Conservation (phyloP, 169 alveolate genomes). For the Plasmodium malariae region DNA sequence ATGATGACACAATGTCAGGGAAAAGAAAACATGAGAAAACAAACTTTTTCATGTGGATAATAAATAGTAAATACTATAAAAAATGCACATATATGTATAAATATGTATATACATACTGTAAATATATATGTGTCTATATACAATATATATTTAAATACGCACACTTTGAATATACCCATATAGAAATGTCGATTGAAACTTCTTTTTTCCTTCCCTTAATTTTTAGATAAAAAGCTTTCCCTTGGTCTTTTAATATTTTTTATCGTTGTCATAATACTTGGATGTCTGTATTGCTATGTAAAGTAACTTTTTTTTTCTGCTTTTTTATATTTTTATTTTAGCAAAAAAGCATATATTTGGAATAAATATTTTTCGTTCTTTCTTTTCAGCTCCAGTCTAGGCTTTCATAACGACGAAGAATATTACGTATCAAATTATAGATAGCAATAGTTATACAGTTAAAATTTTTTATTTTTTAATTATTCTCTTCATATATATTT, state of each 20-base stretch:
- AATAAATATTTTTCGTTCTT: slow-evolving; percentile 10
- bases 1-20: slow-evolving; percentile 13
- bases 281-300: slow-evolving; percentile 65
- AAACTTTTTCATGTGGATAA: slow-evolving; percentile 66
- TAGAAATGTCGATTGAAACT: background rate
- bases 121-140: background rate
- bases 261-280: slow-evolving; percentile 25
- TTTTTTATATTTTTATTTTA: background rate
- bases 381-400: slow-evolving; percentile 37
- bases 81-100: background rate
- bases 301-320: slow-evolving; percentile 43
- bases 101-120: background rate
- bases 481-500: background rate
- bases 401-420: slow-evolving; percentile 70
- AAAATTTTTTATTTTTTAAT: slow-evolving; percentile 4
- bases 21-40: slow-evolving; percentile 13
- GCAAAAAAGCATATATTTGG: background rate
- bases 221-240: slow-evolving; percentile 53
- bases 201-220: background rate
- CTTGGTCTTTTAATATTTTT: slow-evolving; percentile 61
- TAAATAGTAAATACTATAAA: slow-evolving; percentile 38
- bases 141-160: background rate
- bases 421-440: slow-evolving; percentile 61
- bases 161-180: background rate
- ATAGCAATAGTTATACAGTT: too few species aligned